Base-by-base conservation (phyloP, 1,284 basidiomycete species). In the Trichosporon asahii region DNA sequence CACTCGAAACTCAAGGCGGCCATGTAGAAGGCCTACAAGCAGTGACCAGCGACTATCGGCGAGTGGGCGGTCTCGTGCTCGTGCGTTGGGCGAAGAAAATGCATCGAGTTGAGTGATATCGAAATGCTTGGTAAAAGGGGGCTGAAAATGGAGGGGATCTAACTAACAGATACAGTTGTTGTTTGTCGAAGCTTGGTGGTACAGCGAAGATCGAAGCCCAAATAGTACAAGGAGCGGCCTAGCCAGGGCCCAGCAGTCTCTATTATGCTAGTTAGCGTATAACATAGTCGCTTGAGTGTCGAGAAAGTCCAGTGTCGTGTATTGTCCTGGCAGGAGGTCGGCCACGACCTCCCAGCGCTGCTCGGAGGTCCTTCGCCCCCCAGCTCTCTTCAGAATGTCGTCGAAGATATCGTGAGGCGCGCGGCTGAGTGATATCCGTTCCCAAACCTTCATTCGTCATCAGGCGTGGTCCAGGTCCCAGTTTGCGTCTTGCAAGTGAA, bases 121-220 rank as follows among this genome's bases (percentile, higher is more conserved):
- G 57, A 61, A 61, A 61, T 61, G 57, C 57, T 29, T 61, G 57
- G 57, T 61, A 61, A 31, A 61, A 31, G 18, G 57, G 29, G 31
- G n/a, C n/a, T 31, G 15, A 33, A 61, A 31, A 31, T 33, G n/a
- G 27, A 33, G 31, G 18, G 29, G 27, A 31, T 61, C 29, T 61
- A 61, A 15, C 29, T 61, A 31, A 33, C 57, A 31, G 57, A 29
- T 61, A 61, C 57, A 61, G 57, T 61, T 18, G 29, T 6, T 15
- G 15, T 15, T 29, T 33, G 29, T 3, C 31, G 25, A 18, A 31
- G 15, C 27, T 29, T 61, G 29, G 27, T 61, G 57, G 57, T 61
- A 61, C 57, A 61, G 57, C 57, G 57, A 61, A 61, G 29, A 23
- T 61, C 27, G 29, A 61, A 61, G 57, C 29, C 11, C 57, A 33